These are phyloP conservation scores for Hypoxylon sp. DNA, from an alignment of 2,329 filamentous ascomycete species.

Conservation along the genomic window DNA sequence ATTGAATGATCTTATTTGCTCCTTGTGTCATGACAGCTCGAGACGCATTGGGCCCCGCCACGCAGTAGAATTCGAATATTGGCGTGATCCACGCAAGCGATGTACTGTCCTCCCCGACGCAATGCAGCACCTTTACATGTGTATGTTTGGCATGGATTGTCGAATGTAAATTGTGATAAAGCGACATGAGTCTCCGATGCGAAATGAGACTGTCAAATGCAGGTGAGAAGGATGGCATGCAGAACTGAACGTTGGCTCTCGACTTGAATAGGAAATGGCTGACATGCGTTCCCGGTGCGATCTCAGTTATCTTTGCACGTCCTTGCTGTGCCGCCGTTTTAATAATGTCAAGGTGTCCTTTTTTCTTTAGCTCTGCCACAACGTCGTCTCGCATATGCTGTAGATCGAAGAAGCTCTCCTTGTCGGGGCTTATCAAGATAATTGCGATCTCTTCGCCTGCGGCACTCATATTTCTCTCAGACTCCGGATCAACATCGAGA, in stretches of 20 bases:
- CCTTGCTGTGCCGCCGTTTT: slow-evolving; percentile 78
- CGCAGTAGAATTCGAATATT: slow-evolving; percentile 92
- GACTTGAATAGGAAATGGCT: slow-evolving; percentile 98
- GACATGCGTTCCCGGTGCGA: slow-evolving; percentile 84
- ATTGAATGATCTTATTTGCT: slow-evolving; percentile 90
- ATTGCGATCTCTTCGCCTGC: slow-evolving; percentile 87
- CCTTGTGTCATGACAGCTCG: slow-evolving; percentile 81
- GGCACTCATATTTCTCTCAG: slow-evolving; percentile 68
- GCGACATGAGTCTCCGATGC: slow-evolving; percentile 80
- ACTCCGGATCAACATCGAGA: slow-evolving; percentile 71
- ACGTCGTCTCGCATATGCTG: slow-evolving; percentile 79
- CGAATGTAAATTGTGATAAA: slow-evolving; percentile 89
- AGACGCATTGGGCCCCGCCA: slow-evolving; percentile 82
- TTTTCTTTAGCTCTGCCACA: slow-evolving; percentile 79
- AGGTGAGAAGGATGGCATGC: slow-evolving; percentile 85
- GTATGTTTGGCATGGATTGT: slow-evolving; percentile 87
- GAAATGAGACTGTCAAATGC: slow-evolving; percentile 73
- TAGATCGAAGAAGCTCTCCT: slow-evolving; percentile 93
- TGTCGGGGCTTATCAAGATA: slow-evolving; percentile 91
- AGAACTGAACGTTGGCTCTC: slow-evolving; percentile 93
- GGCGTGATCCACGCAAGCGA: slow-evolving; percentile 93
- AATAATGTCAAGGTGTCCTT: slow-evolving; percentile 82
- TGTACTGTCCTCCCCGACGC: slow-evolving; percentile 79
- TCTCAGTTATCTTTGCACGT: slow-evolving; percentile 79
- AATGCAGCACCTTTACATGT: slow-evolving; percentile 89